Evolutionary conservation across 257 asterid species (phyloP), one percentile per base, ranked within the genome.

Genomic region (Plantago elongata): DNA sequence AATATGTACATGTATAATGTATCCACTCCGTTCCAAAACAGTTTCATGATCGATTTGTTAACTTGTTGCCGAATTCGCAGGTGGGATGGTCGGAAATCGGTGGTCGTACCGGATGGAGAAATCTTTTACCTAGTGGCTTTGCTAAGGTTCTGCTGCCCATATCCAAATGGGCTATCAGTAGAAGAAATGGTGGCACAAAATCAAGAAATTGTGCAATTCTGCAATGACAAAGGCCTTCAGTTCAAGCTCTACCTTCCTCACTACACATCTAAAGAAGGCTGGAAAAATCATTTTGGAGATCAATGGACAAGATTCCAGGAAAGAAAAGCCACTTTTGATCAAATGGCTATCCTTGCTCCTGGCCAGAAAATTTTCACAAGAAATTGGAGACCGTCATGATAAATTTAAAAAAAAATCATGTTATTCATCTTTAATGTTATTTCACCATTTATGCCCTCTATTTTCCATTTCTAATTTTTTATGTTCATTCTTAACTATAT

Each of bases 301-400:
- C 90, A 79, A 62, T 91, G 98, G 97, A 7, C 84, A 0, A 86
- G 93, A 78, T 91, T 91, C 40, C 78, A 74, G 12, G 87, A 86
- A 4, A 81, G 89, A 49, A 91, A 88, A 54, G 61, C 76, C 3
- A 29, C 70, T 52, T 91, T 84, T 64, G 96, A 91, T 82, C 96
- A 95, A 10, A 78, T 74, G 90, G 95, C 95, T 11, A 69, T 89
- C 71, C 97, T 89, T 79, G 94, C 96, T 4, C 98, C 98, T 57
- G 95, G 98, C 0, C 98, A 90, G 71, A 86, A 83, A 64, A 88
- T 90, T 13, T 90, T 90, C 64, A 69, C 81, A 7, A 84, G 95
- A 72, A 85, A 81, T 66, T 76, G 74, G 58, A 73, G 65, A 64
- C 77, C 68, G 68, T 83, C 66, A 0, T 55, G 38, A 72, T 65